Base-by-base conservation (phyloP, 768 basidiomycete species). In the Termitomyces sp. region DNA sequence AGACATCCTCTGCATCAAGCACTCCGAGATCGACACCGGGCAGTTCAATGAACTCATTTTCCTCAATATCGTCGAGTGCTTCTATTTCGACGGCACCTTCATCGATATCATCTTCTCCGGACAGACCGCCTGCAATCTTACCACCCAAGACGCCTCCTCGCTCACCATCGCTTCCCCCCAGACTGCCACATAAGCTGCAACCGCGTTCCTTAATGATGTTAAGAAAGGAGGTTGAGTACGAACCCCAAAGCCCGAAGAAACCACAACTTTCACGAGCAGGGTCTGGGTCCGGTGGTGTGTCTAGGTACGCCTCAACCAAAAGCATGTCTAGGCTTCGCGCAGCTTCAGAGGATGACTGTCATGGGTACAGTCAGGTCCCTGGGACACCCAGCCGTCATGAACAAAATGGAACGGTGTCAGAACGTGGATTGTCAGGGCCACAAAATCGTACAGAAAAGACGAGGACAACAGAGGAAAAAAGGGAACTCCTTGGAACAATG, bases 391-490 rank as follows among this genome's bases (percentile, higher is more conserved):
- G 49, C 25, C 49, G 46, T 4, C 19, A 23, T 49, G 59, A 63
- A 10, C 41, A 47, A 34, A 62, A 56, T 43, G 37, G 34, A 41
- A 46, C 19, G 10, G 55, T 49, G 34, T 59, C 35, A 14, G 64
- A 54, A 29, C 62, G 59, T 31, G 61, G 53, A 43, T 40, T 62
- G 17, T 59, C 57, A 12, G 58, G n/a, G 23, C 45, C 41, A 58
- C 47, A 46, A n/a, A 50, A 42, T 46, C 32, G 50, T 6, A 14
- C 59, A 12, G 53, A 66, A 31, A 68, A 74, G 49, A 64, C 74
- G 59, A 78, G 79, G 63, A 88, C 85, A 42, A 92, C 84, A 42
- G 87, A 90, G 57, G 89, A 94, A 73, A 94, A 94, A 75, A 92
- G 88, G 70, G 83, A 85, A 67, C 68, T 90, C 43, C 66, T 96